phyloP scores from a whole-genome alignment of 495 filamentous ascomycete species.

The Hyphodiscus hymeniophilus region DNA sequence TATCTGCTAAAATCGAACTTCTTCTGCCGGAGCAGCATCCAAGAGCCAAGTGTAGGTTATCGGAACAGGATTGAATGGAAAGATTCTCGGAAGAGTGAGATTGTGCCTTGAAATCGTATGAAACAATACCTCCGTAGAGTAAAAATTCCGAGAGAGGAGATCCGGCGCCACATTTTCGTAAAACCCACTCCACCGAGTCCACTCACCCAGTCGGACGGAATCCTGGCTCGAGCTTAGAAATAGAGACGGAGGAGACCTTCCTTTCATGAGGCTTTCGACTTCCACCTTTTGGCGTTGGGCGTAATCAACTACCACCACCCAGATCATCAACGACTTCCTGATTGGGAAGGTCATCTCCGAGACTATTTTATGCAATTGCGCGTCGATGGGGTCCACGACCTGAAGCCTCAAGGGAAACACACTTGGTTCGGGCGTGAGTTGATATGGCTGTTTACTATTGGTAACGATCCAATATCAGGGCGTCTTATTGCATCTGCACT shows the following conservation, averaged over 20 bases:
- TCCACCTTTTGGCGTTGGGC: neutral
- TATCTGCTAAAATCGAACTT: too few relatives aligned
- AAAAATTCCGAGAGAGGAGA: too few relatives aligned
- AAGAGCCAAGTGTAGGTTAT: too few relatives aligned
- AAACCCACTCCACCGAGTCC: too few relatives aligned
- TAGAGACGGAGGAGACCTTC: neutral
- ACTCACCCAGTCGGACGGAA: too few relatives aligned
- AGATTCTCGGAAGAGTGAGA: too few relatives aligned
- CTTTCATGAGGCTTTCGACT: neutral
- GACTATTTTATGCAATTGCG: conserved; percentile 16
- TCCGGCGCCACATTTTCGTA: conserved; percentile 11
- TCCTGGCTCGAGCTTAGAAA: neutral
- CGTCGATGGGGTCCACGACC: neutral
- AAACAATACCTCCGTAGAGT: too few relatives aligned
- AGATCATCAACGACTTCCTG: conserved; percentile 9
- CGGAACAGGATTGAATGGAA: too few relatives aligned
- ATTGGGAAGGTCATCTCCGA: conserved; percentile 16
- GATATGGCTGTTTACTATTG: neutral
- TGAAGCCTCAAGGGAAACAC: neutral
- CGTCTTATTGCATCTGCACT: conserved; percentile 1
- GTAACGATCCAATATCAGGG: neutral
- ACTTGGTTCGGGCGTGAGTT: conserved; percentile 8
- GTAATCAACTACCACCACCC: conserved; percentile 3
- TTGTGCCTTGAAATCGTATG: too few relatives aligned
- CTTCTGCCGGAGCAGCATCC: too few relatives aligned